Conservation (phyloP, 2,329 filamentous ascomycete genomes). For the Paracorniculantispora psalliotae region DNA sequence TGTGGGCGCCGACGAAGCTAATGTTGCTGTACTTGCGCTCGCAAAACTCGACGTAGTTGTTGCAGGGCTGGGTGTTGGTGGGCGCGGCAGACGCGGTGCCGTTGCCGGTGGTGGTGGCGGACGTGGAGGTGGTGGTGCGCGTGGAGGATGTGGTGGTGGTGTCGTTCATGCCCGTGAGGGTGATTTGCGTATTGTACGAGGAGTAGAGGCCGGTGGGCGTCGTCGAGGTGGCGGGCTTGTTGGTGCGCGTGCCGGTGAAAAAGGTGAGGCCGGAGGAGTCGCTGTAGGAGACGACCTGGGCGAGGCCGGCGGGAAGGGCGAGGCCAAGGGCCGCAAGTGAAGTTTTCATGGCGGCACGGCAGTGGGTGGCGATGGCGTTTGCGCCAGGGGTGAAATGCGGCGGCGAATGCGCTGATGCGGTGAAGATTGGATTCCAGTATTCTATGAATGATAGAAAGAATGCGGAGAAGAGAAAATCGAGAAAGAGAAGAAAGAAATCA, state of each 20-base stretch:
- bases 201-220: slow-evolving; percentile 41
- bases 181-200: slow-evolving; percentile 38
- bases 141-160: slow-evolving; percentile 28
- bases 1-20: slow-evolving; percentile 72
- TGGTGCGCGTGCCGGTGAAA: slow-evolving; percentile 33
- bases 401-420: background rate
- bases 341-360: slow-evolving; percentile 1
- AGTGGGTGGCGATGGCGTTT: background rate
- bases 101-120: slow-evolving; percentile 24
- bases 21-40: slow-evolving; percentile 73
- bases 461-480: background rate
- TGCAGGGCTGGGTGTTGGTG: slow-evolving; percentile 73
- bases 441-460: background rate
- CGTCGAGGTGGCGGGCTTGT: slow-evolving; percentile 31
- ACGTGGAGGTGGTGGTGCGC: slow-evolving; percentile 24
- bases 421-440: background rate
- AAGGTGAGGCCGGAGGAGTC: slow-evolving; percentile 32
- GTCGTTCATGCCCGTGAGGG: slow-evolving; percentile 31
- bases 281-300: slow-evolving; percentile 23
- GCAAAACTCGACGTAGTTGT: slow-evolving; percentile 74
- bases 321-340: background rate
- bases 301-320: slow-evolving; percentile 3
- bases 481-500: background rate
- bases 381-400: background rate
- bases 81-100: slow-evolving; percentile 38